Conservation (phyloP, 352 stramenopile genomes). For the Achlya hypogyna region DNA sequence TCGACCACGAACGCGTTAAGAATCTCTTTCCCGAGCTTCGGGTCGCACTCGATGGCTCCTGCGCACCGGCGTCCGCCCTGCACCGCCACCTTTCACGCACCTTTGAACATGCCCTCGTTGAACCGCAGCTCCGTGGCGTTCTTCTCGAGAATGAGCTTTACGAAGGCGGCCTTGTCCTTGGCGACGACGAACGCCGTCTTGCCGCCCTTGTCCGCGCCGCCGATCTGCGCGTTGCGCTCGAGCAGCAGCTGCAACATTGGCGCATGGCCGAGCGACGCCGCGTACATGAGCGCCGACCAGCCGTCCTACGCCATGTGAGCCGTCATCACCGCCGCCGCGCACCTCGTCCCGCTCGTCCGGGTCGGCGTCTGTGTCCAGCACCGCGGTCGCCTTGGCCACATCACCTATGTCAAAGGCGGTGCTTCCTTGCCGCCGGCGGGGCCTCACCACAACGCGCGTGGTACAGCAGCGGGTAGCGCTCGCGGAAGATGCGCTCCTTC, state of each 20-base stretch:
- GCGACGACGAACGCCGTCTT: conserved; percentile 21
- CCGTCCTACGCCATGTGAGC: neutral
- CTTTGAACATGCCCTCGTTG: conserved; percentile 20
- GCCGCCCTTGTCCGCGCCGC: conserved; percentile 16
- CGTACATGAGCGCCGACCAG: conserved; percentile 19
- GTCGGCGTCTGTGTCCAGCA: neutral
- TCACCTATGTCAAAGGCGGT: too few species aligned
- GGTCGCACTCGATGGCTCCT: conserved; percentile 18
- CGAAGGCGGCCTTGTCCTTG: conserved; percentile 16
- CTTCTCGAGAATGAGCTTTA: conserved; percentile 13
- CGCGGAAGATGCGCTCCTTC: conserved; percentile 14
- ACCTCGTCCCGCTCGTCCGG: conserved; percentile 16
- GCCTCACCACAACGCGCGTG: too few species aligned
- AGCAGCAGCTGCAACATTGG: conserved; percentile 7
- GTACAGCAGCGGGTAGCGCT: conserved; percentile 14
- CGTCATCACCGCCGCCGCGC: neutral
- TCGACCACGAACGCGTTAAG: conserved; percentile 17
- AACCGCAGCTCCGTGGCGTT: conserved; percentile 15
- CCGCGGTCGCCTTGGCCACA: conserved; percentile 3
- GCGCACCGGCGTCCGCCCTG: neutral
- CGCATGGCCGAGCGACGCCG: conserved; percentile 8
- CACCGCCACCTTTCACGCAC: neutral
- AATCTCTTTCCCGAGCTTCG: conserved; percentile 18
- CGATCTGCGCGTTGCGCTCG: conserved; percentile 4
- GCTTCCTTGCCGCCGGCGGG: too few species aligned